A percentile compares a stretch with the other conserved stretches of the same genome.
Conservation (phyloP, 1,284 basidiomycete species). For the Porogramme epimiltina region DNA sequence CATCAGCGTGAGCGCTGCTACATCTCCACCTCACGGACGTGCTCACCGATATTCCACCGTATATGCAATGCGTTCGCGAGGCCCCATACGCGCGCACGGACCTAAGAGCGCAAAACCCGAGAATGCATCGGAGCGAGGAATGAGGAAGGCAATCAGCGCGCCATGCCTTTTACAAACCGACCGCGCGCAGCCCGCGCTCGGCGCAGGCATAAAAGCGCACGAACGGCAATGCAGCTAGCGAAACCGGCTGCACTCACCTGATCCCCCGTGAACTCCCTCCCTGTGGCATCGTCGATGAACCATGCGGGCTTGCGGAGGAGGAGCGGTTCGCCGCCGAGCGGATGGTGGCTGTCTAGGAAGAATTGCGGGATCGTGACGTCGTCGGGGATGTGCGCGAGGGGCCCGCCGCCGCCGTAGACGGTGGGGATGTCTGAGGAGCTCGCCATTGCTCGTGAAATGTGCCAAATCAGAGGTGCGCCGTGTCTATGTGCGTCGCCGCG, state of each 20-base stretch:
- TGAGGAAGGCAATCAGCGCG: too few species aligned
- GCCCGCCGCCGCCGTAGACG: constrained; percentile 28
- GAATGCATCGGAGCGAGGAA: too few species aligned
- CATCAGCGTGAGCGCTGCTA: background rate
- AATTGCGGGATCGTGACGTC: constrained; percentile 77
- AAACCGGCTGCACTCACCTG: constrained; percentile 12
- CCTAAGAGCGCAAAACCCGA: constrained; percentile 31
- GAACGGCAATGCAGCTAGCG: constrained; percentile 33
- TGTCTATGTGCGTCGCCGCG: too few species aligned
- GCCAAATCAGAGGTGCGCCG: too few species aligned
- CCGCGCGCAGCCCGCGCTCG: constrained; percentile 8
- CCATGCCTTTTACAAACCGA: too few species aligned
- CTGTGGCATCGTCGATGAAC: constrained; percentile 68
- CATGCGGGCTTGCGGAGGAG: constrained; percentile 45
- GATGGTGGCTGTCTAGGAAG: constrained; percentile 58
- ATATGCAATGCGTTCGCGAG: constrained; percentile 63
- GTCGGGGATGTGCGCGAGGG: constrained; percentile 61
- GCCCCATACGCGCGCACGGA: constrained; percentile 52
- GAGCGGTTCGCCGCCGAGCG: constrained; percentile 42
- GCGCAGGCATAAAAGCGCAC: constrained; percentile 5
- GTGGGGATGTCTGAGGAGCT: constrained; percentile 11
- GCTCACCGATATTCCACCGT: constrained; percentile 48
- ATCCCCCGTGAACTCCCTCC: constrained; percentile 31
- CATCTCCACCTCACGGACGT: background rate
- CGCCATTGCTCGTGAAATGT: background rate